Evolutionary conservation across 1,284 basidiomycete species (phyloP), one percentile per base, ranked within the genome.

Genomic region (Peniophora sp.): DNA sequence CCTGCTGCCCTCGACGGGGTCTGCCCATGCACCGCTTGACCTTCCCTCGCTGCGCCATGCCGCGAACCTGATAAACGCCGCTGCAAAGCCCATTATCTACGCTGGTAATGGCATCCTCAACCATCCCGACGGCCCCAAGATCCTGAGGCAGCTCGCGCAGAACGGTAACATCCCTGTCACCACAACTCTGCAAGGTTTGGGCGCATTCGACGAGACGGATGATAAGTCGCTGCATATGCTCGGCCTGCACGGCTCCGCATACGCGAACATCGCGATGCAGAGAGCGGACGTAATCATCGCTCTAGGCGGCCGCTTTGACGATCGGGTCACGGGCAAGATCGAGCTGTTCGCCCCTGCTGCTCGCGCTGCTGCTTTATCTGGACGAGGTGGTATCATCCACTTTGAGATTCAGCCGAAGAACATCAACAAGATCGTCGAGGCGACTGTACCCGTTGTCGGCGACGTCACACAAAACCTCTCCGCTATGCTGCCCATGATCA

Each of bases 401-500:
- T 98, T 98, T 64, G 97, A 99, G 74, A 94, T 99, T 60, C 87
- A 88, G 74, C 92, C 96, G 47, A 98, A 99, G 78, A 99, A 99
- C 74, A 83, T 99, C 72, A 99, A 99, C 82, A 99, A 99, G 73
- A 94, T 99, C 55, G 84, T 99, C 50, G 86, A 99, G 59, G 94
- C 97, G 23, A 86, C 89, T 47, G 90, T 97, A 55, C 92, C 97
- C 49, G 79, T 99, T 59, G 81, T 97, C 48, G 96, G 96, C 49
- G 96, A 99, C 64, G 95, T 98, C 51, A 79, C 90, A 22, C 71
- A 85, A 47, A 96, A 92, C 66, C 71, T 99, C 55, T 81, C 77
- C 20, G 75, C 85, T 36, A 79, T 98, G 56, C 83, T 97, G 20
- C 92, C 92, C 3, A 70, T 90, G 68, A 85, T 97, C 61, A 66